A percentile compares a stretch with the other conserved stretches of the same genome.
These are phyloP conservation scores for Phoma sp. DNA, from an alignment of 2,329 filamentous ascomycete species.

Conservation along the genomic window DNA sequence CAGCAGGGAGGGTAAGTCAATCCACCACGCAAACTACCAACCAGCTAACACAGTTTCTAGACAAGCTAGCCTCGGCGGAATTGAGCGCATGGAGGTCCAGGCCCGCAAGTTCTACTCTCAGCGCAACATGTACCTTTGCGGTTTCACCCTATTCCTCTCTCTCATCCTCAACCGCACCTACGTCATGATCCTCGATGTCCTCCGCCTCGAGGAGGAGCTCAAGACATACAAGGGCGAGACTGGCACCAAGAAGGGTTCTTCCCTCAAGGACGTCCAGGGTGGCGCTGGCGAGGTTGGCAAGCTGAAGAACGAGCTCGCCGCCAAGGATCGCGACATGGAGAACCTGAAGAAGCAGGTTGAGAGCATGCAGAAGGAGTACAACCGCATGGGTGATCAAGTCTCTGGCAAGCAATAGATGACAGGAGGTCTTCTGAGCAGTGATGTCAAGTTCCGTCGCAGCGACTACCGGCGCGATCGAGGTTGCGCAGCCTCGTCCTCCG, in stretches of 20 bases:
- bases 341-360: constrained; percentile 91
- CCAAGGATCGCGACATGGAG: constrained; percentile 83
- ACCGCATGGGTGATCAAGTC: constrained; percentile 83
- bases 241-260: constrained; percentile 67
- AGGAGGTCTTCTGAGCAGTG: constrained; percentile 15
- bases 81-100: constrained; percentile 97
- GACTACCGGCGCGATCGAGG: constrained; percentile 20
- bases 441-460: constrained; percentile 9
- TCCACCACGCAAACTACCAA: not conserved
- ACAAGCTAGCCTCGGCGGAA: constrained; percentile 75
- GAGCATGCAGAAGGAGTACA: constrained; percentile 83
- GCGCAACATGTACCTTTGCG: constrained; percentile 99
- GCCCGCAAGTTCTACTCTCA: constrained; percentile 99
- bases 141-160: constrained; percentile 98
- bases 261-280: constrained; percentile 69
- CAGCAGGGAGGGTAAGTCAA: constrained; percentile 58
- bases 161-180: constrained; percentile 99
- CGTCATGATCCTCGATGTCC: constrained; percentile 91
- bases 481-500: constrained; percentile 15
- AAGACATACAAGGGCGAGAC: constrained; percentile 78
- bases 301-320: constrained; percentile 69
- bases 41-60: constrained; percentile 49
- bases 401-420: constrained; percentile 59
- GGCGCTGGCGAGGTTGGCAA: constrained; percentile 75
- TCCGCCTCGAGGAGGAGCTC: constrained; percentile 90